Evolutionary conservation across 768 basidiomycete species (phyloP).

Genomic region (Tricholoma flavovirens): DNA sequence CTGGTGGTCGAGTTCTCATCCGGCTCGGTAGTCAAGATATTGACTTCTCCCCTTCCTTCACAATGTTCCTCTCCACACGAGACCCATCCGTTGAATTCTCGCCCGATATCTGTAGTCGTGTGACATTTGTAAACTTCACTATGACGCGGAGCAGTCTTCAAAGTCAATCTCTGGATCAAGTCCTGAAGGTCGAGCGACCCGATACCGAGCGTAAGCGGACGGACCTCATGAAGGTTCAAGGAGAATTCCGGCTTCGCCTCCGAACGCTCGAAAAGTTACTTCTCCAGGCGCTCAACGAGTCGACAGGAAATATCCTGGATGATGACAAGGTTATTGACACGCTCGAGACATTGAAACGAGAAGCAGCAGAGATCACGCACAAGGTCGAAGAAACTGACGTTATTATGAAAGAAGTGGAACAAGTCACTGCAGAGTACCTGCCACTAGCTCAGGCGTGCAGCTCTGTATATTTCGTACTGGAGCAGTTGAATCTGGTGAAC

Average conservation of each 20-base stretch:
- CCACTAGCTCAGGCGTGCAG: conserved; percentile 95
- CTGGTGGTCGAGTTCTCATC: conserved; percentile 95
- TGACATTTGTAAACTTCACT: conserved; percentile 94
- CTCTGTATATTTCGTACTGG: conserved; percentile 93
- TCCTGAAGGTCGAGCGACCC: conserved; percentile 93
- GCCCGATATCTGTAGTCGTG: conserved; percentile 96
- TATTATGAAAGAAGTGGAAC: conserved; percentile 94
- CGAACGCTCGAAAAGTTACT: conserved; percentile 90
- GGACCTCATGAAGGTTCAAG: conserved; percentile 96
- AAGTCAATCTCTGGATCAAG: conserved; percentile 96
- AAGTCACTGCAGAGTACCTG: conserved; percentile 91
- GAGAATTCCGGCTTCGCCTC: conserved; percentile 91
- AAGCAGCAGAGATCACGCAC: conserved; percentile 91
- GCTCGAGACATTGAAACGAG: conserved; percentile 89
- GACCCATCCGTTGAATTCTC: conserved; percentile 98
- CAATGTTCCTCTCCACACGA: conserved; percentile 96
- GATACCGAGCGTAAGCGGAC: conserved; percentile 94
- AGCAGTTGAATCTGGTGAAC: conserved; percentile 88
- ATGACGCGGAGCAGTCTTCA: conserved; percentile 99
- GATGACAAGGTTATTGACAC: conserved; percentile 99
- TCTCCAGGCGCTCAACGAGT: conserved; percentile 93
- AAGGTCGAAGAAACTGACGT: conserved; percentile 97
- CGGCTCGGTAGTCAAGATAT: conserved; percentile 97
- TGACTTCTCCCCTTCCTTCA: conserved; percentile 99
- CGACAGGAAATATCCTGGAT: conserved; percentile 93